Percentiles rank a stretch among this genome's conserved stretches.
Conservation (phyloP, 2,329 filamentous ascomycete genomes). For the Exophiala alcalophila region DNA sequence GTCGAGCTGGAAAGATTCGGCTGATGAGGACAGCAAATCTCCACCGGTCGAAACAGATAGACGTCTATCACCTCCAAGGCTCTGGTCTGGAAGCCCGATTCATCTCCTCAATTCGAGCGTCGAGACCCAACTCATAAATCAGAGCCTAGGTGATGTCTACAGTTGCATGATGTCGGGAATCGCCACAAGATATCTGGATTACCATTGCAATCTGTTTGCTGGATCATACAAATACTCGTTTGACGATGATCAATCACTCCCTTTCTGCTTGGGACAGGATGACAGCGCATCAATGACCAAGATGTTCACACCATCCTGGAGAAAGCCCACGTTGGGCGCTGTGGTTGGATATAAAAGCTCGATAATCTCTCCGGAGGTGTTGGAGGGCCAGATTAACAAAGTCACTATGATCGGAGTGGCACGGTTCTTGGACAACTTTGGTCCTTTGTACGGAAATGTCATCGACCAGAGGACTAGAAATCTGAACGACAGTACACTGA, state of each 20-base stretch:
- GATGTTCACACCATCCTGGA: slow-evolving; percentile 7
- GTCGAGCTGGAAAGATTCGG: neutral
- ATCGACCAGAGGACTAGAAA: slow-evolving; percentile 14
- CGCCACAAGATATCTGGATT: slow-evolving; percentile 19
- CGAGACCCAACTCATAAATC: slow-evolving; percentile 14
- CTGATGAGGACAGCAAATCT: neutral
- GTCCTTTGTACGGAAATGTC: slow-evolving; percentile 14
- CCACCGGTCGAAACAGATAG: neutral
- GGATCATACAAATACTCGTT: slow-evolving; percentile 20
- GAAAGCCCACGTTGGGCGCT: neutral
- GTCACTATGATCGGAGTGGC: slow-evolving; percentile 21
- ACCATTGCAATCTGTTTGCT: slow-evolving; percentile 20
- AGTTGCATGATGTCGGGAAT: slow-evolving; percentile 22
- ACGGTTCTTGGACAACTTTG: slow-evolving; percentile 23
- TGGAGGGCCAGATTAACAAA: slow-evolving; percentile 13
- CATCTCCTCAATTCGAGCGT: slow-evolving; percentile 20
- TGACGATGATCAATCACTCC: slow-evolving; percentile 5
- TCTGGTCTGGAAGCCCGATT: slow-evolving; percentile 18
- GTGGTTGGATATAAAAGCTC: neutral
- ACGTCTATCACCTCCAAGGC: neutral
- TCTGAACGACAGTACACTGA: slow-evolving; percentile 16
- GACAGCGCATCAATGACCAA: neutral
- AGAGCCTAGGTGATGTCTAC: slow-evolving; percentile 19
- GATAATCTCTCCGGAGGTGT: slow-evolving; percentile 3
- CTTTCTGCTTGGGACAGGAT: neutral